Conservation (phyloP, 306 rosid genomes). For the Quercus glauca region DNA sequence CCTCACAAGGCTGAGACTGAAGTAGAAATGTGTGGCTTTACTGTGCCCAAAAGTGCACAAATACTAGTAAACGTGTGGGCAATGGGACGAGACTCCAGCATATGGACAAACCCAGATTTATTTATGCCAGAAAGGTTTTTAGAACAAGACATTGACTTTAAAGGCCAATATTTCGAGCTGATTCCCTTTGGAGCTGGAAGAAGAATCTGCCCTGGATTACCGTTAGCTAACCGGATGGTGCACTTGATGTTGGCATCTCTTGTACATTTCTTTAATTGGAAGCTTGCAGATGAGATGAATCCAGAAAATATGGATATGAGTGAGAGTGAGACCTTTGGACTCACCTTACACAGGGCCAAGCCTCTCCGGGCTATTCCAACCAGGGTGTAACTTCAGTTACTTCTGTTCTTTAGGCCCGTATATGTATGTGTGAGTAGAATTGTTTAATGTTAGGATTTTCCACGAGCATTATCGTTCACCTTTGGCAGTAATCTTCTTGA, state of each 20-base stretch:
- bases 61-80: constrained; percentile 13
- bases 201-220: constrained; percentile 19
- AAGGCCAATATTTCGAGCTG: constrained; percentile 8
- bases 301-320: constrained; percentile 1
- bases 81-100: constrained; percentile 3
- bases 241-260: constrained; percentile 16
- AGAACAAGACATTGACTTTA: neutral
- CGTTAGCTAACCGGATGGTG: neutral
- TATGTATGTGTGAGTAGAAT: neutral
- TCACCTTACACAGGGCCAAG: neutral
- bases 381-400: neutral
- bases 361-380: neutral
- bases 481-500: too few species aligned
- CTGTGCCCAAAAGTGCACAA: neutral
- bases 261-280: constrained; percentile 14
- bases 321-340: neutral
- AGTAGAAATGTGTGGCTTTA: neutral
- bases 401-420: neutral
- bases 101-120: constrained; percentile 3
- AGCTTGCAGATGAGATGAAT: constrained; percentile 5
- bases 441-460: neutral
- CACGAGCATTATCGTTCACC: too few species aligned
- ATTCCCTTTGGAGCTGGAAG: constrained; percentile 29
- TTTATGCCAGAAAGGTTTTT: constrained; percentile 26
- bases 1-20: neutral